These are phyloP conservation scores for Trametopsis cervina DNA, from an alignment of 768 basidiomycete genomes.

Conservation along the genomic window DNA sequence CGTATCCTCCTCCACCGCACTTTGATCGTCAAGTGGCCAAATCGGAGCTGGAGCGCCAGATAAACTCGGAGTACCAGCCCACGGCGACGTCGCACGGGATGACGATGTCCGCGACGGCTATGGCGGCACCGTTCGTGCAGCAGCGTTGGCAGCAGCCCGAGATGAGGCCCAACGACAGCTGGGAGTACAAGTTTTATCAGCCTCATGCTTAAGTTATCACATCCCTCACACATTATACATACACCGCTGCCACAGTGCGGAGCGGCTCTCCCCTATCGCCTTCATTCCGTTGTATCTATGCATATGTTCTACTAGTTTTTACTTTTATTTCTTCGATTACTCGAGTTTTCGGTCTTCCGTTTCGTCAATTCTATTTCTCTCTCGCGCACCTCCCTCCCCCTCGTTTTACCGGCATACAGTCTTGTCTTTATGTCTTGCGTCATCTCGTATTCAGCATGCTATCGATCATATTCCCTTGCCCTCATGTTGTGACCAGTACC, in stretches of 20 bases:
- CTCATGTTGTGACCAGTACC: too few species aligned
- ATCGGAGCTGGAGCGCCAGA: slow-evolving; percentile 5
- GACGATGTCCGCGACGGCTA: slow-evolving; percentile 9
- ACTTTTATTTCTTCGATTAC: too few species aligned
- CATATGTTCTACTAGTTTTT: neutral
- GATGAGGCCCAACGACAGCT: neutral
- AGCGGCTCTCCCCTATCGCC: too few species aligned
- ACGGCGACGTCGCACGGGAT: slow-evolving; percentile 9
- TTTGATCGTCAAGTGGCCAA: slow-evolving; percentile 7
- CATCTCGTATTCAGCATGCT: too few species aligned
- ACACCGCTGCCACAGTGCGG: neutral
- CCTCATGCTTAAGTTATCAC: neutral
- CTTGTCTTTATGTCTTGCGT: too few species aligned
- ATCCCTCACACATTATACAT: neutral
- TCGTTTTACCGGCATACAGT: too few species aligned
- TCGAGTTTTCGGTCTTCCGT: too few species aligned
- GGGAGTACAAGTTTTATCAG: slow-evolving; percentile 10
- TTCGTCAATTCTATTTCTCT: too few species aligned
- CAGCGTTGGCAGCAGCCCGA: slow-evolving; percentile 7
- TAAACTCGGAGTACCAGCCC: slow-evolving; percentile 13
- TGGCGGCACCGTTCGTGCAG: slow-evolving; percentile 12
- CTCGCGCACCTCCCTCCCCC: too few species aligned
- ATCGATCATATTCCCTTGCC: too few species aligned
- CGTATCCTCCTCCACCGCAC: neutral
- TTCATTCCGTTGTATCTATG: neutral